A percentile compares a stretch with the other conserved stretches of the same genome.
Evolutionary conservation across 805 yeast species (phyloP).

Genomic region (Yarrowia porcina): DNA sequence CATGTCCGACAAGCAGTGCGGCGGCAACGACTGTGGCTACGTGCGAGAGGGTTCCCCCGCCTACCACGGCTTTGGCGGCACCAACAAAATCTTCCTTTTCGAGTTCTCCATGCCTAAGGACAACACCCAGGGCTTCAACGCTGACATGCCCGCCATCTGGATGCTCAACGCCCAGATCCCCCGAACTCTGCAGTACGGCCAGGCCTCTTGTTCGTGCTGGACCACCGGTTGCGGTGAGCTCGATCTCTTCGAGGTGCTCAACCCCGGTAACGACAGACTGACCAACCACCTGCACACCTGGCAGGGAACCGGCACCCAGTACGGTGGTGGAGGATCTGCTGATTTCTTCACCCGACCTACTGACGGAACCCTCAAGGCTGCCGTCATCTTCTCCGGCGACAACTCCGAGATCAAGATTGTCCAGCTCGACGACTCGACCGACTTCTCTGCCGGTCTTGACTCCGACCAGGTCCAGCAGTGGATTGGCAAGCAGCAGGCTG

Average conservation of each 20-base stretch:
- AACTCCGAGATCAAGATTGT: constrained; percentile 29
- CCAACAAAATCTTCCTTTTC: constrained; percentile 78
- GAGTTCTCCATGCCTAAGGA: constrained; percentile 92
- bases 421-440: constrained; percentile 28
- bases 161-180: constrained; percentile 92
- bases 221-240: constrained; percentile 95
- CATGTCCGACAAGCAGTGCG: constrained; percentile 54
- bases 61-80: constrained; percentile 89
- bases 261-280: constrained; percentile 68
- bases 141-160: constrained; percentile 99
- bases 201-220: constrained; percentile 90
- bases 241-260: constrained; percentile 86
- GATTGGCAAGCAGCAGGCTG: constrained; percentile 24
- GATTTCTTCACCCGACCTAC: constrained; percentile 90
- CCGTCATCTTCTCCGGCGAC: constrained; percentile 64
- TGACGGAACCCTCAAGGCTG: constrained; percentile 75
- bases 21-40: constrained; percentile 65
- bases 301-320: constrained; percentile 57
- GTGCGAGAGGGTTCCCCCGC: constrained; percentile 86
- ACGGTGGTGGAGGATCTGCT: constrained; percentile 76
- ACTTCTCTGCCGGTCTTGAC: constrained; percentile 10
- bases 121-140: constrained; percentile 50
- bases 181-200: constrained; percentile 93
- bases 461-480: constrained; percentile 20
- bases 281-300: constrained; percentile 27